phyloP scores from a whole-genome alignment of 2,329 filamentous ascomycete species.

The Talaromyces sp. region DNA sequence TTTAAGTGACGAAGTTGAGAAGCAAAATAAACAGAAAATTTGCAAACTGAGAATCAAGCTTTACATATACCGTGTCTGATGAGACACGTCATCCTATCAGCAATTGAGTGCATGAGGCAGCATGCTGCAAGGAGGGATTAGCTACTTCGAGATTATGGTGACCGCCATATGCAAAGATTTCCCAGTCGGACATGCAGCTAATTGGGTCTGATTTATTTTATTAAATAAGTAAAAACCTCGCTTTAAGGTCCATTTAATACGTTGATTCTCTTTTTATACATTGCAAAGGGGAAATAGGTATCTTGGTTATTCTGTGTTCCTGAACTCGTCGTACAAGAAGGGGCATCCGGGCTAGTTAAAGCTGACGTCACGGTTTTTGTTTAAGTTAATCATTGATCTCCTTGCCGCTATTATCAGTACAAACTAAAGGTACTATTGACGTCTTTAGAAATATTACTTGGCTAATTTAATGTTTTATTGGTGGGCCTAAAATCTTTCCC shows the following conservation, averaged over 20 bases:
- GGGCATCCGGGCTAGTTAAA: background rate
- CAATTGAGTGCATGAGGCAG: background rate
- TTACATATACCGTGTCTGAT: background rate
- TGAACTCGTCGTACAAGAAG: background rate
- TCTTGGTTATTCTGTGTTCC: background rate
- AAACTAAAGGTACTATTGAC: background rate
- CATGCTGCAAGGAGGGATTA: background rate
- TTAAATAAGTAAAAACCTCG: background rate
- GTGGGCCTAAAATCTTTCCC: background rate
- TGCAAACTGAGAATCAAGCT: background rate
- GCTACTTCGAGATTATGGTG: background rate
- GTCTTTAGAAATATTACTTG: background rate
- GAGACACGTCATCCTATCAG: background rate
- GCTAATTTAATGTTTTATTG: background rate
- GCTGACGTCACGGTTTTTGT: background rate
- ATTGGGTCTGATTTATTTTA: background rate
- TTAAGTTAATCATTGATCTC: background rate
- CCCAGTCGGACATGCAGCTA: background rate
- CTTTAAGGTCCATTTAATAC: background rate
- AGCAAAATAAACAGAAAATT: background rate
- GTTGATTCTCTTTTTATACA: background rate
- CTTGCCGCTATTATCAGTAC: background rate
- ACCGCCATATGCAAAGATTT: background rate
- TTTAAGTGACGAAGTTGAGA: background rate
- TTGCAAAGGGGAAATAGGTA: too few species aligned